phyloP scores from a whole-genome alignment of 1,284 basidiomycete genomes.

The Ustilago curta region DNA sequence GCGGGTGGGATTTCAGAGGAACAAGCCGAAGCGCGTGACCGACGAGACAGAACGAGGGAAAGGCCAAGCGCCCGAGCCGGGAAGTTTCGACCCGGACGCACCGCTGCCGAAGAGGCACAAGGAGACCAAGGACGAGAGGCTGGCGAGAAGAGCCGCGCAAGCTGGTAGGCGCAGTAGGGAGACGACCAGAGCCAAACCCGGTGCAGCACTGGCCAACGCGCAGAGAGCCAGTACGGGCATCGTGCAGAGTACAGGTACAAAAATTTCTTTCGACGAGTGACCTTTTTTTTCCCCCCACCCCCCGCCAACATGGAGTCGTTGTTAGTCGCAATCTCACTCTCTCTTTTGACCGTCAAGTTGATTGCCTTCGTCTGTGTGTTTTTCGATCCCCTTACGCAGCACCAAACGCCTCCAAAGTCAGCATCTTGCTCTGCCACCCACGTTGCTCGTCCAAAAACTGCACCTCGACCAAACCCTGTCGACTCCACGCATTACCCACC shows the following conservation, averaged over 20 bases:
- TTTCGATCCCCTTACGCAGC: neutral
- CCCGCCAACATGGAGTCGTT: neutral
- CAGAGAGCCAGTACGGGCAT: slow-evolving; percentile 87
- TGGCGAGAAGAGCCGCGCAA: slow-evolving; percentile 14
- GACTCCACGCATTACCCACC: slow-evolving; percentile 59
- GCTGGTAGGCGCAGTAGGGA: neutral
- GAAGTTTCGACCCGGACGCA: slow-evolving; percentile 57
- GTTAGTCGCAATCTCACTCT: no score
- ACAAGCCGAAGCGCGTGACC: slow-evolving; percentile 7
- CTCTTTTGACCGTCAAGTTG: no score
- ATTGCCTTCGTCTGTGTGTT: no score
- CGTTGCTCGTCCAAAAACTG: neutral
- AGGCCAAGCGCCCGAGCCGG: slow-evolving; percentile 47
- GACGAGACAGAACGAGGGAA: neutral
- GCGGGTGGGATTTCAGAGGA: slow-evolving; percentile 21
- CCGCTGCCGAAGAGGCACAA: slow-evolving; percentile 51
- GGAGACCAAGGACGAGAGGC: slow-evolving; percentile 52
- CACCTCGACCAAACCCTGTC: slow-evolving; percentile 12
- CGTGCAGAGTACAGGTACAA: slow-evolving; percentile 81
- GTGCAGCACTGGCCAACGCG: slow-evolving; percentile 88
- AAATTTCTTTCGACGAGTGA: slow-evolving; percentile 77
- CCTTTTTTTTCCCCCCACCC: neutral
- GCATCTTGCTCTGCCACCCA: neutral
- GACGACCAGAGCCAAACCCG: slow-evolving; percentile 78
- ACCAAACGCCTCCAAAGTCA: slow-evolving; percentile 9